Evolutionary conservation across 495 filamentous ascomycete species (phyloP).

Genomic region (Aspergillus diversus): DNA sequence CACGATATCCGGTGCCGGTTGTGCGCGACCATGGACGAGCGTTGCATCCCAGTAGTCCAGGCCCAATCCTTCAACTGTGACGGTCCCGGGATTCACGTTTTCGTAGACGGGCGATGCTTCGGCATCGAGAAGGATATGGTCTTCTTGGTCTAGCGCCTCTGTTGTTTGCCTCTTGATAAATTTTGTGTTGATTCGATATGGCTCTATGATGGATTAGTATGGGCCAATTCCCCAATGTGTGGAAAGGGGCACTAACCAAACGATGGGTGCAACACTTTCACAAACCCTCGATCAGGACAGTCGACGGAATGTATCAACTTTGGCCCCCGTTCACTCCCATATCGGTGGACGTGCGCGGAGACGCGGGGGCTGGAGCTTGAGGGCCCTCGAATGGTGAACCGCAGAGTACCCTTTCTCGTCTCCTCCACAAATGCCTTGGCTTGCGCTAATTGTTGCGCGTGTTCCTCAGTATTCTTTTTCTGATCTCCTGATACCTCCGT

Average conservation of each 20-base stretch:
- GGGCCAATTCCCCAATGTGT: not conserved
- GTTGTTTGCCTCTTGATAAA: not conserved
- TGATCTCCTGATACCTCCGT: too few relatives aligned
- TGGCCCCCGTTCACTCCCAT: not conserved
- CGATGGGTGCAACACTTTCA: not conserved
- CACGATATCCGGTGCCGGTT: not conserved
- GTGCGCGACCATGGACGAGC: not conserved
- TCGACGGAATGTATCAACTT: not conserved
- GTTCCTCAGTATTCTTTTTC: not conserved
- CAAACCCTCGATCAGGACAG: not conserved
- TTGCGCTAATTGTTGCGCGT: not conserved
- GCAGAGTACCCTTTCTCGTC: not conserved
- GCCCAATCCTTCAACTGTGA: not conserved
- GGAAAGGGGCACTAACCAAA: not conserved
- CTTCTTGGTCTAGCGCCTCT: not conserved
- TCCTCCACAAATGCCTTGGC: not conserved
- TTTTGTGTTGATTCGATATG: not conserved
- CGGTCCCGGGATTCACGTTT: not conserved
- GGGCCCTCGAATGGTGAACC: not conserved
- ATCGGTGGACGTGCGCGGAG: not conserved
- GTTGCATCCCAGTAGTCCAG: not conserved
- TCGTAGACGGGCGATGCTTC: not conserved
- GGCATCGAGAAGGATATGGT: not conserved
- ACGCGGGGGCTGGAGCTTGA: not conserved
- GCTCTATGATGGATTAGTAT: not conserved